Evolutionary conservation across 2,329 filamentous ascomycete species (phyloP).

Genomic region (Penicillium sp.): DNA sequence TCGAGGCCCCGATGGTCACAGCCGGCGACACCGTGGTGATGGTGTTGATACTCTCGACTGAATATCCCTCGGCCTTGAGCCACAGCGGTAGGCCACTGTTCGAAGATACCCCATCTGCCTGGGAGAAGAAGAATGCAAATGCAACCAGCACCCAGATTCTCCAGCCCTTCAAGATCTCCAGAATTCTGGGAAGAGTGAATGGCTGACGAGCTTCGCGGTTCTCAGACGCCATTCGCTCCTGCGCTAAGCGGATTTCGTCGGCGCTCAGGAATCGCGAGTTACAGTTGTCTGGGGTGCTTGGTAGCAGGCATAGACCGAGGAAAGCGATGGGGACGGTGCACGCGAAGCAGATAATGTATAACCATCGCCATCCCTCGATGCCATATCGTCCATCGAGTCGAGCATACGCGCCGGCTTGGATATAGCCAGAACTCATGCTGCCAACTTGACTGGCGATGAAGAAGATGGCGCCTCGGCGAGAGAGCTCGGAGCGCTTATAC

Average conservation of each 20-base stretch:
- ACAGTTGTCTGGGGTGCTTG: slow-evolving; percentile 25
- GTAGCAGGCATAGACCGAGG: slow-evolving; percentile 22
- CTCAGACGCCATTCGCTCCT: slow-evolving; percentile 25
- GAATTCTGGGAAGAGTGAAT: slow-evolving; percentile 15
- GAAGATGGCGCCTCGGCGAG: slow-evolving; percentile 26
- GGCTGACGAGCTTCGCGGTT: slow-evolving; percentile 21
- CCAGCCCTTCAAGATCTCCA: slow-evolving; percentile 21
- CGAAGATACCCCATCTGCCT: slow-evolving; percentile 24
- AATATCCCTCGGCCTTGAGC: slow-evolving; percentile 23
- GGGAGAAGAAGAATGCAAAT: slow-evolving; percentile 26
- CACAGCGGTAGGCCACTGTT: slow-evolving; percentile 25
- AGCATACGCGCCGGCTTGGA: slow-evolving; percentile 25
- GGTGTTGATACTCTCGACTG: slow-evolving; percentile 22
- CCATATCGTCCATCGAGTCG: slow-evolving; percentile 17
- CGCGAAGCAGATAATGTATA: slow-evolving; percentile 24
- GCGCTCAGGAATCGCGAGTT: slow-evolving; percentile 17
- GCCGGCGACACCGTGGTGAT: slow-evolving; percentile 20
- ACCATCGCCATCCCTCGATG: slow-evolving; percentile 22
- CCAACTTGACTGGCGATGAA: slow-evolving; percentile 27
- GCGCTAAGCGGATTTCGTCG: slow-evolving; percentile 21
- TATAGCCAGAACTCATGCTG: slow-evolving; percentile 27
- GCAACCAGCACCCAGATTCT: slow-evolving; percentile 18
- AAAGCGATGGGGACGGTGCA: slow-evolving; percentile 26
- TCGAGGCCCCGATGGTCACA: slow-evolving; percentile 19
- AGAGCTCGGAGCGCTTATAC: slow-evolving; percentile 26